These are phyloP conservation scores for Bombardia bombarda DNA, from an alignment of 495 filamentous ascomycete species.

Conservation along the genomic window DNA sequence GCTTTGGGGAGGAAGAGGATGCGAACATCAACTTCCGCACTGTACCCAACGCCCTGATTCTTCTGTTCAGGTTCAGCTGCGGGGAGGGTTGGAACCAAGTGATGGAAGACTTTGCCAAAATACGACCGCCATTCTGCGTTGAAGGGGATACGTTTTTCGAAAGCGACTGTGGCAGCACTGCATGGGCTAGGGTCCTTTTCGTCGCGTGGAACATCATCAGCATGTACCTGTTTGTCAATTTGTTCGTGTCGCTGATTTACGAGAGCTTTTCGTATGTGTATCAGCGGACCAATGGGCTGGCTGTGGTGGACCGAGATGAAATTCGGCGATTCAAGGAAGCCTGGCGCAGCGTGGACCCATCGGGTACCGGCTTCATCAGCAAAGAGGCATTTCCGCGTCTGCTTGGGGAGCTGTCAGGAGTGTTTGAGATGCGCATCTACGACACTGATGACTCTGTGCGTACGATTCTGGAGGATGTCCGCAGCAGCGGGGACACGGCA, in stretches of 20 bases:
- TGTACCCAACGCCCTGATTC: conserved; percentile 85
- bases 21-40: conserved; percentile 88
- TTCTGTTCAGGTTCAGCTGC: conserved; percentile 85
- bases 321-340: conserved; percentile 96
- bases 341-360: conserved; percentile 90
- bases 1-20: conserved; percentile 65
- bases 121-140: conserved; percentile 70
- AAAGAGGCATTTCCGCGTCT: conserved; percentile 89
- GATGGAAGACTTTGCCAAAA: conserved; percentile 91
- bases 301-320: conserved; percentile 81
- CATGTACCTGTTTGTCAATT: conserved; percentile 99
- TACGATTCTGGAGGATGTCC: conserved; percentile 74
- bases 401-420: conserved; percentile 82
- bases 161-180: conserved; percentile 86
- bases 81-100: conserved; percentile 95
- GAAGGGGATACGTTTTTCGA: conserved; percentile 57
- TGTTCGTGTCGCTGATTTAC: conserved; percentile 98
- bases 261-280: conserved; percentile 99
- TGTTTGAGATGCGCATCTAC: conserved; percentile 98
- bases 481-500: conserved; percentile 41
- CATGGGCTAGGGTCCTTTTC: conserved; percentile 83
- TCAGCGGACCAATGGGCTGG: conserved; percentile 81
- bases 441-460: conserved; percentile 79
- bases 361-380: conserved; percentile 82
- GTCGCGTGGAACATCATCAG: conserved; percentile 97